Conservation (phyloP, 2,329 filamentous ascomycete genomes). For the Pestalotiopsis sp. region DNA sequence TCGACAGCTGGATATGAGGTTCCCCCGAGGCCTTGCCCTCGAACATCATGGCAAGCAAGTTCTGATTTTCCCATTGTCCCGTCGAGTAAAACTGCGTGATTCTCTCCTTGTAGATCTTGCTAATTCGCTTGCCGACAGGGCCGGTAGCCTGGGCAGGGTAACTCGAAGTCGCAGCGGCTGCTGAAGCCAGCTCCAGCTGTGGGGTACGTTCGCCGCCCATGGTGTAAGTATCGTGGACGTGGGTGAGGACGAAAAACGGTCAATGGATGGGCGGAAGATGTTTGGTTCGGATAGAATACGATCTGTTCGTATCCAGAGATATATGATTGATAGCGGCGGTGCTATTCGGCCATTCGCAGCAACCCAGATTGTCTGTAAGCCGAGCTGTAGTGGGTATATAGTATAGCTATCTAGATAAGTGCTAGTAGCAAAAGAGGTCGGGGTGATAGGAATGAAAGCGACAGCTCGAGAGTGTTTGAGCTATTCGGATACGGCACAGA, state of each 20-base stretch:
- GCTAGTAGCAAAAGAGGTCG: neutral
- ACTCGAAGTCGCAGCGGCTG: conserved; percentile 29
- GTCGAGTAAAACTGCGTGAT: conserved; percentile 77
- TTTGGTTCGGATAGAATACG: neutral
- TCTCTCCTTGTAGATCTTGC: conserved; percentile 81
- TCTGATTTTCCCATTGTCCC: conserved; percentile 78
- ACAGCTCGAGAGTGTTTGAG: neutral
- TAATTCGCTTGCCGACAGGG: conserved; percentile 77
- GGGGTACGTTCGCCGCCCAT: conserved; percentile 53
- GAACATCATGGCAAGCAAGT: conserved; percentile 74
- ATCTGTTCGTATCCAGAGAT: neutral
- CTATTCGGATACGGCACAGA: neutral
- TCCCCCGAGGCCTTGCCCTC: conserved; percentile 68
- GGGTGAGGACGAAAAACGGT: neutral
- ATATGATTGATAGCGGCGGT: neutral
- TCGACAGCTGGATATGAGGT: conserved; percentile 79
- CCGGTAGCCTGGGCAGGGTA: conserved; percentile 54
- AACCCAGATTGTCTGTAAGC: neutral
- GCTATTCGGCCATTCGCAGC: conserved; percentile 3
- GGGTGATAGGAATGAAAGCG: neutral
- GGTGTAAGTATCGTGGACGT: conserved; percentile 33
- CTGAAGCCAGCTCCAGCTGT: conserved; percentile 43
- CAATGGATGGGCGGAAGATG: neutral
- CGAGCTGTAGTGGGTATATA: neutral
- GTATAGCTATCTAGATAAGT: neutral